Evolutionary conservation across 306 rosid genomes (phyloP).

Genomic region (Trifolium repens): DNA sequence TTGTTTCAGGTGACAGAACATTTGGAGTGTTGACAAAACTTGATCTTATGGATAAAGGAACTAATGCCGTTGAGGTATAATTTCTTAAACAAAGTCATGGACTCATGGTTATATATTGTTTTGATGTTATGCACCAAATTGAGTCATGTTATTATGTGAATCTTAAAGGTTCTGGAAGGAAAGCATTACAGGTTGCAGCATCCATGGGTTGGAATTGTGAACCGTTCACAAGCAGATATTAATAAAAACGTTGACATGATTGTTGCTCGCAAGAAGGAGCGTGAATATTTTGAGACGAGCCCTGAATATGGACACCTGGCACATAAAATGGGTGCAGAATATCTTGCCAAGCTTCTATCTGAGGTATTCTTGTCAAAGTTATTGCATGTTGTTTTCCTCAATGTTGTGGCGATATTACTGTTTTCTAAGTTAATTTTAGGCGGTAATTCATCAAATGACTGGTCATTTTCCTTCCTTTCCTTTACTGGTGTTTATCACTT

Average conservation of each 20-base stretch:
- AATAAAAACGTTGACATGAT: slow-evolving; percentile 86
- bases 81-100: slow-evolving; percentile 15
- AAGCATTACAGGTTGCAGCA: slow-evolving; percentile 81
- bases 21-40: slow-evolving; percentile 96
- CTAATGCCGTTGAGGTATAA: slow-evolving; percentile 66
- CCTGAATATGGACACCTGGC: slow-evolving; percentile 96
- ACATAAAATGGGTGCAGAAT: slow-evolving; percentile 93
- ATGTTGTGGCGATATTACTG: not conserved
- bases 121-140: slow-evolving; percentile 1
- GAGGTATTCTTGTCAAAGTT: slow-evolving; percentile 51
- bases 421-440: not conserved
- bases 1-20: slow-evolving; percentile 81
- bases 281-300: slow-evolving; percentile 85
- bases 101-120: slow-evolving; percentile 27
- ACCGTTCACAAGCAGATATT: slow-evolving; percentile 66
- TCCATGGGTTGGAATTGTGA: slow-evolving; percentile 96
- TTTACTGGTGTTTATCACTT: slow-evolving; percentile 22
- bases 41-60: slow-evolving; percentile 77
- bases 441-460: slow-evolving; percentile 11
- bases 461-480: slow-evolving; percentile 29
- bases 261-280: slow-evolving; percentile 84
- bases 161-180: slow-evolving; percentile 86
- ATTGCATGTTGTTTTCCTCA: slow-evolving; percentile 21
- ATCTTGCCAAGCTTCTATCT: slow-evolving; percentile 88
- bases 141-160: slow-evolving; percentile 33